Evolutionary conservation across 1,284 basidiomycete genomes (phyloP).

Genomic region (Chondrostereum purpureum): DNA sequence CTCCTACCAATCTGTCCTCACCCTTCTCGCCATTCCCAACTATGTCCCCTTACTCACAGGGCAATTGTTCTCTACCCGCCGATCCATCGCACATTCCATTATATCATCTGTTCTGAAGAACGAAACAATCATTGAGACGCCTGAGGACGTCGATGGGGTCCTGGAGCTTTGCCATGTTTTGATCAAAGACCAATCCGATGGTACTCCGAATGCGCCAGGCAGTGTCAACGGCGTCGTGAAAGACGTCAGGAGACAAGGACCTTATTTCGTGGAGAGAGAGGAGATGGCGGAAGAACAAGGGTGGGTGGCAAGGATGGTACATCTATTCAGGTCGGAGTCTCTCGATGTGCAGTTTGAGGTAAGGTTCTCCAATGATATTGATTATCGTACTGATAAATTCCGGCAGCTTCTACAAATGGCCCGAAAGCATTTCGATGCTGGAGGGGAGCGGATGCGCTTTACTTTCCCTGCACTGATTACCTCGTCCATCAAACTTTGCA

Average conservation of each 20-base stretch:
- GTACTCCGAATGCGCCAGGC: slow-evolving; percentile 15
- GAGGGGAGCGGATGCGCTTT: slow-evolving; percentile 90
- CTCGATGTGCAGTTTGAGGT: slow-evolving; percentile 85
- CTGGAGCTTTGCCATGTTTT: slow-evolving; percentile 87
- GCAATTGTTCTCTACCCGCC: slow-evolving; percentile 84
- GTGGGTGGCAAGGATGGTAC: slow-evolving; percentile 94
- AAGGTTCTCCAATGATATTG: slow-evolving; percentile 16
- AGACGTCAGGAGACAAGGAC: slow-evolving; percentile 49
- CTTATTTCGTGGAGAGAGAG: slow-evolving; percentile 63
- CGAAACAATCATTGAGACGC: slow-evolving; percentile 85
- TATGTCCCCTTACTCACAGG: slow-evolving; percentile 77
- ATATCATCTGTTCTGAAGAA: slow-evolving; percentile 92
- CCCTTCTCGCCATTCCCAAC: slow-evolving; percentile 85
- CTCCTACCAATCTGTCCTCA: slow-evolving; percentile 92
- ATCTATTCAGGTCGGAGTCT: slow-evolving; percentile 83
- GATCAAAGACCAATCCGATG: slow-evolving; percentile 81
- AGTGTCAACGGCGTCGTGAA: slow-evolving; percentile 29
- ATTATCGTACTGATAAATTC: slow-evolving; percentile 7
- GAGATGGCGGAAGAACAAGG: slow-evolving; percentile 96
- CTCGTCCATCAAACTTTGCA: slow-evolving; percentile 82
- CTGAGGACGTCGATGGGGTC: slow-evolving; percentile 88
- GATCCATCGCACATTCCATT: slow-evolving; percentile 86
- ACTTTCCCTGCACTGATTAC: slow-evolving; percentile 94
- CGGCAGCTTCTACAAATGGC: slow-evolving; percentile 81
- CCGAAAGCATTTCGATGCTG: slow-evolving; percentile 78